Evolutionary conservation across 441 rosid species (phyloP), one percentile per base, ranked within the genome.

Genomic region (Breynia disticha): DNA sequence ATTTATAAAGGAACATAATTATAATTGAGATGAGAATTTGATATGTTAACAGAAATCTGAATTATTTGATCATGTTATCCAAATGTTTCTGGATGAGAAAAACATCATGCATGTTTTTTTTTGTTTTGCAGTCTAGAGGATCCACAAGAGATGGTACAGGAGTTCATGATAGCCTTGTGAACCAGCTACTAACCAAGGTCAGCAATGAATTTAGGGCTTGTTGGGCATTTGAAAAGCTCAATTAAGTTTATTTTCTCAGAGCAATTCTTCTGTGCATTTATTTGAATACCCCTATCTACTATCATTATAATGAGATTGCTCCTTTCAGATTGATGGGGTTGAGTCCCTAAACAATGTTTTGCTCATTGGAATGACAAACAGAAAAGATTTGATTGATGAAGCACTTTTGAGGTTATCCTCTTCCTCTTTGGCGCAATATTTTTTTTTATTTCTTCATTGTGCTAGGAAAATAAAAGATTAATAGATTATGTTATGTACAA

Each of bases 351-450:
- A 93, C 67, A 93, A 93, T 79, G 96, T 93, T 59, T 74, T 93
- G 68, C 98, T 88, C 54, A 93, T 93, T 70, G 98, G 98, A 72
- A 93, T 88, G 98, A 93, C 98, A 71, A 93, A 93, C 72, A 76
- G 98, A 73, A 93, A 83, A 75, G 98, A 93, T 76, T 76, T 93
- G 78, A 95, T 93, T 63, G 98, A 93, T 70, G 98, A 86, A 80
- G 96, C 98, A 61, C 98, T 93, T 76, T 48, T 93, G 66, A 93
- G 97, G 98, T 89, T 56, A 55, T 49, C 65, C 24, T 67, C 54
- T 64, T 52, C 52, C 63, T 67, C 58, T 53, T 50, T 43, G 48
- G 50, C 45, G 54, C 37, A 2, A 18, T 48, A 45, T 45, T 35
- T 46, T 8, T 10, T 51, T 48, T 19, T 16, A 28, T 5, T 48